These are phyloP conservation scores for Vachellia collinsii DNA, from an alignment of 306 rosid species.

Conservation along the genomic window DNA sequence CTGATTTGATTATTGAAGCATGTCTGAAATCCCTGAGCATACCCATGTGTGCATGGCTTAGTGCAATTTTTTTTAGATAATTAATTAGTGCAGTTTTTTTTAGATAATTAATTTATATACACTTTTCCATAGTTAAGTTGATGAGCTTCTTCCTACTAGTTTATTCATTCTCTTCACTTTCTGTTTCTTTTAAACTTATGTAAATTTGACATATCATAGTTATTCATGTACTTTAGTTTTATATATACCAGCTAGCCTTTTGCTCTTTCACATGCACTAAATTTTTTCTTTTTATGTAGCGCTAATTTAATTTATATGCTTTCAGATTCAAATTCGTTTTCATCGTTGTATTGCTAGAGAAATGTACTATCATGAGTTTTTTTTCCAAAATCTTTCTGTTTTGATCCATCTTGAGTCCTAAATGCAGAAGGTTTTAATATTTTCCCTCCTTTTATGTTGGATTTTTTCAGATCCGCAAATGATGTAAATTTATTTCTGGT, in stretches of 20 bases:
- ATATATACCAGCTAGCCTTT: background rate
- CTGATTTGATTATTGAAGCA: background rate
- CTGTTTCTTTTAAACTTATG: background rate
- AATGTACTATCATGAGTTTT: background rate
- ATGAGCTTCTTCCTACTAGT: background rate
- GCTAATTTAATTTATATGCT: constrained; percentile 3
- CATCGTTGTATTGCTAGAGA: background rate
- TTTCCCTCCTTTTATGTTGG: constrained; percentile 29
- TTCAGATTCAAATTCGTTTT: background rate
- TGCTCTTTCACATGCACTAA: constrained; percentile 11
- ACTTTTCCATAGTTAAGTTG: background rate
- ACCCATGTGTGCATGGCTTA: background rate
- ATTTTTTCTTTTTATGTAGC: constrained; percentile 15
- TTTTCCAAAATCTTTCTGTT: background rate
- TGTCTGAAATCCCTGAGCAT: background rate
- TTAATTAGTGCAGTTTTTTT: background rate
- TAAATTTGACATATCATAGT: constrained; percentile 7
- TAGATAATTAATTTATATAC: too few relatives aligned
- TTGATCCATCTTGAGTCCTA: constrained; percentile 23
- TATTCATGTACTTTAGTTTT: background rate
- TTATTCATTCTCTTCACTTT: constrained; percentile 4
- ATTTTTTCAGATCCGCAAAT: constrained; percentile 77
- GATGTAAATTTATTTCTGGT: constrained; percentile 86
- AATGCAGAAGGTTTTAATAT: constrained; percentile 16
- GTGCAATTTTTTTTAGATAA: background rate